These are phyloP conservation scores for Protomyces gravidus DNA, from an alignment of 1,139 yeast species.

Conservation along the genomic window DNA sequence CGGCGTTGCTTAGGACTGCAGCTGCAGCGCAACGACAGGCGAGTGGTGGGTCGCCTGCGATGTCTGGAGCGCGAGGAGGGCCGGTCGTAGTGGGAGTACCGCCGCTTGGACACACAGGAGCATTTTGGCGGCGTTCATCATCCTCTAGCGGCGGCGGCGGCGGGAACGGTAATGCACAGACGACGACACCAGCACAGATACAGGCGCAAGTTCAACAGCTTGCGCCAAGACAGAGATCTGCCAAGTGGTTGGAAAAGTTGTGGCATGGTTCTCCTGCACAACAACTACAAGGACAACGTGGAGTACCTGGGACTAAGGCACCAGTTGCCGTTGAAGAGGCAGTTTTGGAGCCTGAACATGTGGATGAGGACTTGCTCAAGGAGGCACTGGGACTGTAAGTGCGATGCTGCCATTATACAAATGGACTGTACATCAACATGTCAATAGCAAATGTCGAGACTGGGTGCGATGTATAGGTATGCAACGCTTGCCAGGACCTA, in stretches of 20 bases:
- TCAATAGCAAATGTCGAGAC: no score
- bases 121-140: neutral
- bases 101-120: no score
- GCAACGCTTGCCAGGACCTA: no score
- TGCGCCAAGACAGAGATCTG: neutral
- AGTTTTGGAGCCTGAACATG: constrained; percentile 1
- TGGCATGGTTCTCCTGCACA: neutral
- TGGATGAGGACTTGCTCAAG: constrained; percentile 14
- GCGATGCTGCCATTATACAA: no score
- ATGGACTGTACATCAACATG: no score
- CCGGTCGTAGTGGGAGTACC: no score
- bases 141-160: neutral
- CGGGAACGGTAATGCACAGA: no score
- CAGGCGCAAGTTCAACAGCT: neutral
- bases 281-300: no score
- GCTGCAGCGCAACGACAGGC: constrained; percentile 20
- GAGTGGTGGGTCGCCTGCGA: no score
- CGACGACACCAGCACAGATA: no score
- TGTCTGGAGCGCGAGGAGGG: no score
- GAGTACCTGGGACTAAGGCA: neutral
- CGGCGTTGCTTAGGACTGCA: constrained; percentile 6
- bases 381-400: constrained; percentile 14
- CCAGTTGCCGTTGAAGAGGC: neutral
- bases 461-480: no score
- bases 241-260: neutral